Conservation (phyloP, 1,284 basidiomycete genomes). For the Ustilago esculenta region DNA sequence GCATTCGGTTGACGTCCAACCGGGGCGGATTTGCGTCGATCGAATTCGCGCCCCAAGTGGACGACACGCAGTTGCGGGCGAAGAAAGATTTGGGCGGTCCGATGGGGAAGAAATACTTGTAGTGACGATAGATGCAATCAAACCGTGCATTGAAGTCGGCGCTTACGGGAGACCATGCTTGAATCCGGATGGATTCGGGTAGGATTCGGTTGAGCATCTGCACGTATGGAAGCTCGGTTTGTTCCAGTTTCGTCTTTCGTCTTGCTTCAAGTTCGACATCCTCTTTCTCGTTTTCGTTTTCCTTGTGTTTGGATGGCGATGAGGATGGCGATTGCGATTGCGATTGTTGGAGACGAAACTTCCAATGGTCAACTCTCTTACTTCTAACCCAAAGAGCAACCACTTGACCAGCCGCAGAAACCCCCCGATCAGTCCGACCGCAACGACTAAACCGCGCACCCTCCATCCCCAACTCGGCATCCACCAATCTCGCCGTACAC, state of each 20-base stretch:
- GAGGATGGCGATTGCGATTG: too few species aligned
- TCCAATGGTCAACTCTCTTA: slow-evolving; percentile 56
- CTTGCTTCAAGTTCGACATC: slow-evolving; percentile 43
- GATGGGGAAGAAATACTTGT: slow-evolving; percentile 86
- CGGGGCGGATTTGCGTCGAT: slow-evolving; percentile 17
- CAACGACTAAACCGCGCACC: slow-evolving; percentile 88
- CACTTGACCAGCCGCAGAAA: slow-evolving; percentile 93
- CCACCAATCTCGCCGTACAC: slow-evolving; percentile 56
- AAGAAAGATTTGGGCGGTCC: slow-evolving; percentile 50
- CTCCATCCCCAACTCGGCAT: slow-evolving; percentile 53
- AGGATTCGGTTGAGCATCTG: slow-evolving; percentile 87
- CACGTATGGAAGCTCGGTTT: slow-evolving; percentile 79
- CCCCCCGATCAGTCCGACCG: slow-evolving; percentile 92
- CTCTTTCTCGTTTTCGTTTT: too few species aligned
- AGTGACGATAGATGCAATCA: slow-evolving; percentile 86
- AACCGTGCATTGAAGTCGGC: slow-evolving; percentile 85
- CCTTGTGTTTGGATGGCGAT: too few species aligned
- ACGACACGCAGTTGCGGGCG: slow-evolving; percentile 4
- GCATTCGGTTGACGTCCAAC: slow-evolving; percentile 73
- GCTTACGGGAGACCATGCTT: slow-evolving; percentile 93
- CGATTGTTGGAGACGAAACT: slow-evolving; percentile 4
- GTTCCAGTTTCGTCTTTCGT: slow-evolving; percentile 39
- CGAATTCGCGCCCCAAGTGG: background rate
- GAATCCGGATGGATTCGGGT: slow-evolving; percentile 86
- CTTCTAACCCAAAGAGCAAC: slow-evolving; percentile 79